These are phyloP conservation scores for Plasmopara halstedii DNA, from an alignment of 352 stramenopile species.

Conservation along the genomic window DNA sequence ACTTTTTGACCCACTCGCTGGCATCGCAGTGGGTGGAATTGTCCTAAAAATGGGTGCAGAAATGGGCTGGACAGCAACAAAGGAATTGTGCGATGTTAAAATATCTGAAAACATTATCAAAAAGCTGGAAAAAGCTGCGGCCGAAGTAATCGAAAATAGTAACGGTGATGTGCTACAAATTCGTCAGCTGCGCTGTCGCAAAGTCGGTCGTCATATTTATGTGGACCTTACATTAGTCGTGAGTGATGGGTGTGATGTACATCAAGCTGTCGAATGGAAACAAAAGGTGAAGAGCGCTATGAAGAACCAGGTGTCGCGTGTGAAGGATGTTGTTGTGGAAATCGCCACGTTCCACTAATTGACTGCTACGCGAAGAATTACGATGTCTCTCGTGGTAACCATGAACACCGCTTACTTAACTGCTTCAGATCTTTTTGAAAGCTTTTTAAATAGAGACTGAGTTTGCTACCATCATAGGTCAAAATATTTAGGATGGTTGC, in stretches of 20 bases:
- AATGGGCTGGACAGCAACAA: conserved; percentile 49
- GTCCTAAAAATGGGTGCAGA: conserved; percentile 73
- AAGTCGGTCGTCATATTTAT: conserved; percentile 47
- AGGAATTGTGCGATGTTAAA: conserved; percentile 60
- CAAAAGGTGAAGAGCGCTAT: conserved; percentile 44
- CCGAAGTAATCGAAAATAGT: conserved; percentile 33
- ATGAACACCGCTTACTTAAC: too few relatives aligned
- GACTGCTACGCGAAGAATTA: neutral
- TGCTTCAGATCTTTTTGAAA: too few relatives aligned
- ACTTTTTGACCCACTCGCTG: conserved; percentile 58
- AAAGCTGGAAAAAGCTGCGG: conserved; percentile 30
- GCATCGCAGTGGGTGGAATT: conserved; percentile 64
- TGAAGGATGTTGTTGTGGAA: conserved; percentile 61
- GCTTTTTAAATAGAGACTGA: too few relatives aligned
- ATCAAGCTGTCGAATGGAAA: conserved; percentile 49
- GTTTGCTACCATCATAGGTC: too few relatives aligned
- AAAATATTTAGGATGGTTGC: too few relatives aligned
- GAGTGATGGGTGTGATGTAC: conserved; percentile 15
- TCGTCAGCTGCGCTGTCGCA: conserved; percentile 43
- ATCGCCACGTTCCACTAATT: conserved; percentile 29
- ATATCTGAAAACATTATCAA: conserved; percentile 27
- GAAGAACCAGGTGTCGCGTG: conserved; percentile 32
- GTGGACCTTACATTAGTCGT: conserved; percentile 57
- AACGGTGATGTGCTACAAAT: conserved; percentile 36
- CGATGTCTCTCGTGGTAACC: too few relatives aligned